phyloP scores from a whole-genome alignment of 106 monocot species.

The Iris macrosiphon region DNA sequence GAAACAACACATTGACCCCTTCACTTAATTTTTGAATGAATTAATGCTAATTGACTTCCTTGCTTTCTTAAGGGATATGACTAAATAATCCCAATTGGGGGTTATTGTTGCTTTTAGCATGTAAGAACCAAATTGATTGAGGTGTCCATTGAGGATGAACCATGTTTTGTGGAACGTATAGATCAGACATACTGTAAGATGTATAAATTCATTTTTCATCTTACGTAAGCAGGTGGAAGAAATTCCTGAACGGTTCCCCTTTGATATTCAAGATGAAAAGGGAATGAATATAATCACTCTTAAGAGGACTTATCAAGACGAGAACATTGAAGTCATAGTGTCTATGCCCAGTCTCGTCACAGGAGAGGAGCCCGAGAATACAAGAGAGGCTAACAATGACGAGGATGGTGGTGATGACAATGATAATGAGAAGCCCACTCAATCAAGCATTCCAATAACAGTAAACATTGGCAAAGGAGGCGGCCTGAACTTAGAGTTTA shows the following conservation, averaged over 20 bases:
- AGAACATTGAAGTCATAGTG: conserved; percentile 50
- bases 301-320: conserved; percentile 41
- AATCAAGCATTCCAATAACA: conserved; percentile 55
- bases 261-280: conserved; percentile 51
- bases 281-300: conserved; percentile 42
- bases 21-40: too few relatives aligned
- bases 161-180: too few relatives aligned
- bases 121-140: too few relatives aligned
- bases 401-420: conserved; percentile 17
- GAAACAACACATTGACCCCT: too few relatives aligned
- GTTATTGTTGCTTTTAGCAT: too few relatives aligned
- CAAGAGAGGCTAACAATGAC: background rate
- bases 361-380: conserved; percentile 63
- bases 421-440: conserved; percentile 10
- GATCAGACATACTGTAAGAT: too few relatives aligned
- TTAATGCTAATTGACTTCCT: too few relatives aligned
- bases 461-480: conserved; percentile 36
- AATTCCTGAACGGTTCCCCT: conserved; percentile 61
- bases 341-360: conserved; percentile 72
- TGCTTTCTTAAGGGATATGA: too few relatives aligned
- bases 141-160: too few relatives aligned
- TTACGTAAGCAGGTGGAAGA: conserved; percentile 41
- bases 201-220: background rate
- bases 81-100: too few relatives aligned
- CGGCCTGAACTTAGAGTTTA: conserved; percentile 44